These are phyloP conservation scores for Phytophthora pisi DNA, from an alignment of 352 stramenopile genomes.

Conservation along the genomic window DNA sequence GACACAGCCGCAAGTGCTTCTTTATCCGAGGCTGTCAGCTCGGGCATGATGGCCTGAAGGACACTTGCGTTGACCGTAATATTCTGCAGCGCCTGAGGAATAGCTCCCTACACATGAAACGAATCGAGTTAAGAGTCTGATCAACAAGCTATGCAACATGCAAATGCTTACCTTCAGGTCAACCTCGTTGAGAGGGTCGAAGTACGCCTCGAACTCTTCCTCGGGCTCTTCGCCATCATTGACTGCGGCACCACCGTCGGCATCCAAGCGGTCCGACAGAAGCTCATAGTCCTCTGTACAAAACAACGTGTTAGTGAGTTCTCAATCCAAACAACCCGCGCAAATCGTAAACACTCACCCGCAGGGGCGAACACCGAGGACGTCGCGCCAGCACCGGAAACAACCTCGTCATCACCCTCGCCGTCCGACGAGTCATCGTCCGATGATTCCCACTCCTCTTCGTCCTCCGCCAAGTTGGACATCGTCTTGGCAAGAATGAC, in stretches of 20 bases:
- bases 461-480: conserved; percentile 69
- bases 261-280: conserved; percentile 70
- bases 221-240: conserved; percentile 61
- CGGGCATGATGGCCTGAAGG: conserved; percentile 67
- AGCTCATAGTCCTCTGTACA: conserved; percentile 68
- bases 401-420: conserved; percentile 46
- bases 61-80: conserved; percentile 55
- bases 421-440: conserved; percentile 76
- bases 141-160: not conserved
- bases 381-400: conserved; percentile 16
- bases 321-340: not conserved
- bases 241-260: conserved; percentile 32
- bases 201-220: conserved; percentile 82
- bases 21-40: conserved; percentile 73
- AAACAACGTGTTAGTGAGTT: conserved; percentile 20
- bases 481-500: conserved; percentile 78
- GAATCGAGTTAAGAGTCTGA: conserved; percentile 6
- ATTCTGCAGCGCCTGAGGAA: conserved; percentile 63
- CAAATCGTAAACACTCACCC: conserved; percentile 38
- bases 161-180: conserved; percentile 67
- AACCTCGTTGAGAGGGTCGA: conserved; percentile 80
- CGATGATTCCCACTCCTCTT: conserved; percentile 80
- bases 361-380: conserved; percentile 77
- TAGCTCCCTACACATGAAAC: conserved; percentile 44
- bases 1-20: conserved; percentile 61